A percentile compares a stretch with the other conserved stretches of the same genome.
Evolutionary conservation across 805 yeast species (phyloP).

Genomic region (Wickerhamiella siamensis): DNA sequence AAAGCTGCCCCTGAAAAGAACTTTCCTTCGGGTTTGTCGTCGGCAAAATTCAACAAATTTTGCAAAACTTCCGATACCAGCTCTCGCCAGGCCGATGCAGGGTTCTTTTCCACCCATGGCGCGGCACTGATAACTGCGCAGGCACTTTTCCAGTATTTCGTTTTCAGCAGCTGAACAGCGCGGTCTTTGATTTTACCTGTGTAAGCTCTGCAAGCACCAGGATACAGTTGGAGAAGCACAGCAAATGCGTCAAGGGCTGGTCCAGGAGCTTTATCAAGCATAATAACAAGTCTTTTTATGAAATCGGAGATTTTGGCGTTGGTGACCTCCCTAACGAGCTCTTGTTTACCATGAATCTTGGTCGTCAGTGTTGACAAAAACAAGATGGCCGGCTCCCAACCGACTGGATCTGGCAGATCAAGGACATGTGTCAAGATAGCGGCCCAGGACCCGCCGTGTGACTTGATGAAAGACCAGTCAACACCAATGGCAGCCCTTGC

Average conservation of each 20-base stretch:
- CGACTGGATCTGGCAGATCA: conserved; percentile 24
- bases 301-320: conserved; percentile 64
- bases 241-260: conserved; percentile 4
- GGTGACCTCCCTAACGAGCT: conserved; percentile 66
- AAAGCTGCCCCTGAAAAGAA: neutral
- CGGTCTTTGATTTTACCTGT: neutral
- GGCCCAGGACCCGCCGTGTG: conserved; percentile 29
- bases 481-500: conserved; percentile 16
- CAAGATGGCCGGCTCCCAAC: conserved; percentile 21
- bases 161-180: neutral
- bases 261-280: conserved; percentile 6
- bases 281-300: conserved; percentile 27
- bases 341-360: conserved; percentile 53
- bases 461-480: conserved; percentile 22
- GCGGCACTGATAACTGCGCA: conserved; percentile 9
- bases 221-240: conserved; percentile 9
- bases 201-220: conserved; percentile 5
- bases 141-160: conserved; percentile 3
- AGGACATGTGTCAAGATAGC: conserved; percentile 27
- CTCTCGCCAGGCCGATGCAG: conserved; percentile 11
- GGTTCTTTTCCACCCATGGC: conserved; percentile 12
- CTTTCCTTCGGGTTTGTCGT: neutral
- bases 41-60: neutral
- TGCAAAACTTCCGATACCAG: neutral
- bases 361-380: conserved; percentile 19